Evolutionary conservation across 768 basidiomycete genomes (phyloP).

Genomic region (Tulasnella sp.): DNA sequence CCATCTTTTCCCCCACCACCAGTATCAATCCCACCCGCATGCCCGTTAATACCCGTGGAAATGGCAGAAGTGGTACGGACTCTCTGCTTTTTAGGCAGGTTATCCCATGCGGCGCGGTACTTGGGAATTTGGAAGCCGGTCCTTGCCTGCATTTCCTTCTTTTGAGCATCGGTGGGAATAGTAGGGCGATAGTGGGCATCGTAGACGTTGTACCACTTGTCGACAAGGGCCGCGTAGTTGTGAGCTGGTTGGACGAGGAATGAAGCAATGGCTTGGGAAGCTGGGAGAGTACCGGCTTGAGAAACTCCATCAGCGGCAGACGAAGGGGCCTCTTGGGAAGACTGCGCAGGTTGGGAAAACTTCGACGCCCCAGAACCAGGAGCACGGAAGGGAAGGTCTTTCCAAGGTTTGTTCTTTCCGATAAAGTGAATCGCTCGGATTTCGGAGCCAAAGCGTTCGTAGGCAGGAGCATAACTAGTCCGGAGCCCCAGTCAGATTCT

Average conservation of each 20-base stretch:
- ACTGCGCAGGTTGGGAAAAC: conserved; percentile 28
- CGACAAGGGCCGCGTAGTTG: conserved; percentile 72
- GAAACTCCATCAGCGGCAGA: conserved; percentile 13
- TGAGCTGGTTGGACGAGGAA: conserved; percentile 44
- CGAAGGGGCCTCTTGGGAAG: conserved; percentile 18
- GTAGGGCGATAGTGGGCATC: conserved; percentile 76
- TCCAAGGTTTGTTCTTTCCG: conserved; percentile 94
- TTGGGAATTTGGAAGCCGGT: conserved; percentile 50
- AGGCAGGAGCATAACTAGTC: conserved; percentile 88
- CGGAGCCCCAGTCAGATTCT: conserved; percentile 15
- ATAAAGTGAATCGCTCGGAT: conserved; percentile 91
- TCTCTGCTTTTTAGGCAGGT: conserved; percentile 21
- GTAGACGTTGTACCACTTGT: conserved; percentile 87
- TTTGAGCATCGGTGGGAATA: conserved; percentile 32
- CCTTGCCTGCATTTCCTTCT: conserved; percentile 29
- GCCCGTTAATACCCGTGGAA: conserved; percentile 8
- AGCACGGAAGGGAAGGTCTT: conserved; percentile 58
- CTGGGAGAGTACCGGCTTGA: conserved; percentile 21
- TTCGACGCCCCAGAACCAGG: conserved; percentile 39
- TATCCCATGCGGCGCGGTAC: conserved; percentile 74
- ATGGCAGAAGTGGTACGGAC: background rate
- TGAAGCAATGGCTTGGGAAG: conserved; percentile 14
- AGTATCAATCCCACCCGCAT: conserved; percentile 1
- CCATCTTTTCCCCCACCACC: conserved; percentile 3
- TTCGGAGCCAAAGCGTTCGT: conserved; percentile 81